These are phyloP conservation scores for Talaromyces sp. DNA, from an alignment of 2,329 filamentous ascomycete genomes.

Conservation along the genomic window DNA sequence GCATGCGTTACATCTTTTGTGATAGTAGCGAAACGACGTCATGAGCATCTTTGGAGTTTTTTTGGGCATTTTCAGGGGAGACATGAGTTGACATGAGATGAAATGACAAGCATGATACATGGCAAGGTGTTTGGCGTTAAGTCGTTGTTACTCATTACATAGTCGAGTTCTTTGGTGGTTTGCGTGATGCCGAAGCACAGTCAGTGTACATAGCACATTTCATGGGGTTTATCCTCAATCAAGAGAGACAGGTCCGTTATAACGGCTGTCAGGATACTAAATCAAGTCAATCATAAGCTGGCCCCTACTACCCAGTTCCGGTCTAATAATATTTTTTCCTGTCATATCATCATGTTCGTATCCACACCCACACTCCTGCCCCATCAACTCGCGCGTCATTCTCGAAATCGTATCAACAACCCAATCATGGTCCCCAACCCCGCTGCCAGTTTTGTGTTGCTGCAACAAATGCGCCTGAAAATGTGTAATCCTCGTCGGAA, in stretches of 20 bases:
- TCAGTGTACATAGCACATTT: slow-evolving; percentile 7
- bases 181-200: background rate
- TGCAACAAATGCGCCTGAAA: slow-evolving; percentile 34
- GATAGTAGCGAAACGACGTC: slow-evolving; percentile 5
- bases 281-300: slow-evolving; percentile 29
- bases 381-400: slow-evolving; percentile 29
- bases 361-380: slow-evolving; percentile 18
- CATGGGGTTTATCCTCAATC: background rate
- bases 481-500: slow-evolving; percentile 34
- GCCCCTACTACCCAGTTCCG: slow-evolving; percentile 28
- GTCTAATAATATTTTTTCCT: slow-evolving; percentile 20
- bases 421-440: slow-evolving; percentile 34
- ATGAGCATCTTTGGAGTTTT: slow-evolving; percentile 14
- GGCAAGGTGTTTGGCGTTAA: slow-evolving; percentile 15
- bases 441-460: background rate
- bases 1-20: background rate
- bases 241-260: background rate
- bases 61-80: slow-evolving; percentile 17
- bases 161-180: slow-evolving; percentile 5
- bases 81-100: background rate
- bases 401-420: slow-evolving; percentile 27
- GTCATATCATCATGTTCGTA: background rate
- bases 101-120: slow-evolving; percentile 14
- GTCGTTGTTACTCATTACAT: slow-evolving; percentile 2
- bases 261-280: background rate